Conservation (phyloP, 176 grass and related monocot species). For the Stipa capillata region DNA sequence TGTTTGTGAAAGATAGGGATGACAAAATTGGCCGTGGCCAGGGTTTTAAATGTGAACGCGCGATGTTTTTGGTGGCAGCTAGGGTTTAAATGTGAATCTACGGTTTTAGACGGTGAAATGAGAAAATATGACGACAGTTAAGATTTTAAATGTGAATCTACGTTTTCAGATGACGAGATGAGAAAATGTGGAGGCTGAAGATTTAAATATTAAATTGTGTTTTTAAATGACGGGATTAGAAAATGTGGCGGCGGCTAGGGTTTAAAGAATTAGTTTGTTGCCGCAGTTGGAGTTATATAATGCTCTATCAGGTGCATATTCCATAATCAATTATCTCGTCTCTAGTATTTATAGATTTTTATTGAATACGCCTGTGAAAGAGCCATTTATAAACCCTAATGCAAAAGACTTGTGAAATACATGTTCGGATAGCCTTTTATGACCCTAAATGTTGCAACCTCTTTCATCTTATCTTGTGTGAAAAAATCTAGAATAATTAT, state of each 20-base stretch:
- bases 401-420: background rate
- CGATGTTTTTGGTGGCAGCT: background rate
- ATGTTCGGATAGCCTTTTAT: background rate
- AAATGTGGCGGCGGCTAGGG: background rate
- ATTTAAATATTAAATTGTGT: no score
- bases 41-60: background rate
- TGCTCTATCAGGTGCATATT: background rate
- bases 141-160: no score
- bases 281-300: background rate
- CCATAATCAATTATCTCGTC: background rate
- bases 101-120: no score
- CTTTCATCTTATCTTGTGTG: background rate
- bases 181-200: no score
- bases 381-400: background rate
- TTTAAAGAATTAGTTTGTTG: background rate
- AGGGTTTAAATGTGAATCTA: background rate
- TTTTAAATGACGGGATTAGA: no score
- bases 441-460: rapidly evolving
- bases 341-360: background rate
- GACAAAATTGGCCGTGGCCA: background rate
- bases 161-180: no score
- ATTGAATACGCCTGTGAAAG: background rate
- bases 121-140: no score
- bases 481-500: background rate
- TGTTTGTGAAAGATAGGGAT: background rate